These are phyloP conservation scores for Alternaria sp. DNA, from an alignment of 2,329 filamentous ascomycete genomes.

Conservation along the genomic window DNA sequence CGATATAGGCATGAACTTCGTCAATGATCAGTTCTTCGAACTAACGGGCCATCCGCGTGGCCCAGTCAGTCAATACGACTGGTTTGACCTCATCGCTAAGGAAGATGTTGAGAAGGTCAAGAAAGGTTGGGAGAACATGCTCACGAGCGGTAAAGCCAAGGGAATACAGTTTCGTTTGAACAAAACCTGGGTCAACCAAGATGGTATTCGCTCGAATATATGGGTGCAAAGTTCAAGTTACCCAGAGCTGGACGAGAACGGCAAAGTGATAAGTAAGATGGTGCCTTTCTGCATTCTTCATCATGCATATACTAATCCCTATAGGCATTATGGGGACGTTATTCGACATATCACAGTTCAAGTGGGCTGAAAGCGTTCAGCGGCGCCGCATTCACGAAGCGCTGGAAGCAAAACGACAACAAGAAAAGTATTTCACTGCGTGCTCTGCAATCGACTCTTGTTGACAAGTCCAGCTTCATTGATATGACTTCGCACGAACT, in stretches of 20 bases:
- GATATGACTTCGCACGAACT: conserved; percentile 49
- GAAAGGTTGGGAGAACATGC: conserved; percentile 23
- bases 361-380: conserved; percentile 47
- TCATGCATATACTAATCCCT: background rate
- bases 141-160: conserved; percentile 20
- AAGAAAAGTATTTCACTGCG: conserved; percentile 34
- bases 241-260: conserved; percentile 30
- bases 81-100: conserved; percentile 25
- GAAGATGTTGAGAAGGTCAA: conserved; percentile 27
- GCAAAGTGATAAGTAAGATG: conserved; percentile 29
- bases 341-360: conserved; percentile 47
- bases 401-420: conserved; percentile 46
- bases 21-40: conserved; percentile 41
- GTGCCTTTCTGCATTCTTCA: too few species aligned
- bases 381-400: conserved; percentile 43
- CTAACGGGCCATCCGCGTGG: conserved; percentile 25
- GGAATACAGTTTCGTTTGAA: conserved; percentile 34
- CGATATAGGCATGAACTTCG: conserved; percentile 31
- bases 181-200: conserved; percentile 36
- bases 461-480: conserved; percentile 32
- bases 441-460: background rate
- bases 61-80: conserved; percentile 22
- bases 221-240: conserved; percentile 37
- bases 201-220: conserved; percentile 28
- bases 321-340: conserved; percentile 43